Evolutionary conservation across 2,329 filamentous ascomycete genomes (phyloP), one percentile per base, ranked within the genome.

Genomic region (Chaetomium sp.): DNA sequence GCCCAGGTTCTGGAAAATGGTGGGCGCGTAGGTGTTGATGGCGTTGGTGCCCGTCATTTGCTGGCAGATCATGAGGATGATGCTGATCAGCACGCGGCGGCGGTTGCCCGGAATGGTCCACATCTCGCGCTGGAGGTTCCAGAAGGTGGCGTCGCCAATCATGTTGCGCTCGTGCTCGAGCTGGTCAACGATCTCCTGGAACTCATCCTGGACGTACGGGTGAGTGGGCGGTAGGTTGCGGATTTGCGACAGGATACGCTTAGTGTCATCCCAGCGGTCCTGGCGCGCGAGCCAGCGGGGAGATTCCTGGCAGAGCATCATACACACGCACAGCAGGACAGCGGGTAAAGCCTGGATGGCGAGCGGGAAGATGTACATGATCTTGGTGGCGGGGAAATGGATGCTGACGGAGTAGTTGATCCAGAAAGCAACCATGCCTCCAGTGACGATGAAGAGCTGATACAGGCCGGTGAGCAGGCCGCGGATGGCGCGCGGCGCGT

Each of bases 91-190:
- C 2, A 58, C 63, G 38, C 66, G 63, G 47, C 63, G 63, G 50
- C 66, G 61, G 60, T 67, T 67, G 77, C 81, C 38, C 77, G 70
- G 11, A 69, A 84, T 77, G 5, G 74, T 70, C 74, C 79, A 84
- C 77, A 86, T 85, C 68, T 87, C 85, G 63, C 76, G 81, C 63
- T 82, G 76, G 12, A 86, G 71, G 53, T 83, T 80, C 76, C 76
- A 79, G 59, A 72, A 74, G 14, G 67, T 74, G 11, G 78, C 76
- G 53, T 79, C 76, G 9, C 78, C 79, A 6, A 77, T 73, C 42
- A 87, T 73, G 35, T 76, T 75, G 40, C 79, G 77, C 68, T 88
- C 86, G 42, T 79, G 72, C 53, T 83, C 80, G n/a, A 86, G 77
- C 66, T 85, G 80, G 4, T 75, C 71, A 34, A 77, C 74, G 67